Conservation (phyloP, 2,329 filamentous ascomycete genomes). For the Colletotrichum graminicola region DNA sequence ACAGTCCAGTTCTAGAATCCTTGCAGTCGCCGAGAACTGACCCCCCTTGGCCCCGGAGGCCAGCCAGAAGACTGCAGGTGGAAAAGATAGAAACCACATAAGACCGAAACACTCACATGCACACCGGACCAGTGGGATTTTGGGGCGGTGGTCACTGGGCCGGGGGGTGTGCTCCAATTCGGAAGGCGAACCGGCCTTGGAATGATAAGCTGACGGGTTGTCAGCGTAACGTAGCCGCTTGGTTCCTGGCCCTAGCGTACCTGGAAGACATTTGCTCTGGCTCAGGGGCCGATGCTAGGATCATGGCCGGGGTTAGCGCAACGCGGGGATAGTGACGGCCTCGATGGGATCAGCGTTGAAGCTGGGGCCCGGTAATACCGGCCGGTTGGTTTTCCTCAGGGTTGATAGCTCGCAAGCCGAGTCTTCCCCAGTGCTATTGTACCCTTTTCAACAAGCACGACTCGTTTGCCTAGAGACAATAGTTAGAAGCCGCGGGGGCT, state of each 20-base stretch:
- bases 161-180: constrained; percentile 34
- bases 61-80: constrained; percentile 11
- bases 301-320: constrained; percentile 12
- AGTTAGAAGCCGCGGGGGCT: no score
- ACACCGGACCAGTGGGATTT: constrained; percentile 31
- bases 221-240: constrained; percentile 8
- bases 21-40: constrained; percentile 12
- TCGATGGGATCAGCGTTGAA: constrained; percentile 13
- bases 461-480: no score
- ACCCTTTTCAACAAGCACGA: not conserved
- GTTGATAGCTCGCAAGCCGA: not conserved
- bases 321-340: constrained; percentile 27
- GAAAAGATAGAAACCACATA: constrained; percentile 25
- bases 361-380: no score
- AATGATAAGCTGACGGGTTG: constrained; percentile 25
- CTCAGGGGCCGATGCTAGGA: constrained; percentile 20
- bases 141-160: constrained; percentile 31
- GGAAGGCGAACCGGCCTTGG: constrained; percentile 33
- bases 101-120: constrained; percentile 40
- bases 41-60: constrained; percentile 18
- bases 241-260: not conserved
- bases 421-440: not conserved
- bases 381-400: not conserved
- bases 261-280: constrained; percentile 20
- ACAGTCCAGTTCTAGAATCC: not conserved